Percentiles rank a stretch among this genome's conserved stretches.
Conservation (phyloP, 2,329 filamentous ascomycete species). For the Aspergillus sclerotialis region DNA sequence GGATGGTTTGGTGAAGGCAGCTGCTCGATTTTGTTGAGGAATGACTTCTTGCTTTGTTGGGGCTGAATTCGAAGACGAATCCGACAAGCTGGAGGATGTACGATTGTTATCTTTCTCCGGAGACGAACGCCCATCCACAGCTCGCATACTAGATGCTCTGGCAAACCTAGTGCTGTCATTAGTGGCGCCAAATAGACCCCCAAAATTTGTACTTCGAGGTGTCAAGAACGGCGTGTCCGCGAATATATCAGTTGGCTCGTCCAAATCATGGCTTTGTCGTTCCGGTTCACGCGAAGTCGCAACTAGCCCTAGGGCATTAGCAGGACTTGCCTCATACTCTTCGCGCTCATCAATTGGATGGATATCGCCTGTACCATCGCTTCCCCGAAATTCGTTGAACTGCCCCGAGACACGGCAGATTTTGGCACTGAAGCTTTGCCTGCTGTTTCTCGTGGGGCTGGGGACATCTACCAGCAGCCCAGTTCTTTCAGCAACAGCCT, state of each 20-base stretch:
- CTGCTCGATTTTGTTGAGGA: constrained; percentile 11
- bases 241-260: constrained; percentile 9
- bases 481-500: constrained; percentile 31
- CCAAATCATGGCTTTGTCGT: constrained; percentile 5
- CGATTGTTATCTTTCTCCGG: constrained; percentile 49
- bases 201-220: constrained; percentile 18
- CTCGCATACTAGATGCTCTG: constrained; percentile 1
- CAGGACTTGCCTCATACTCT: constrained; percentile 50
- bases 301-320: constrained; percentile 4
- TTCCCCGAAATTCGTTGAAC: constrained; percentile 45
- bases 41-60: constrained; percentile 22
- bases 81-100: constrained; percentile 51
- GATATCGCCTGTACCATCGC: constrained; percentile 48
- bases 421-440: constrained; percentile 32
- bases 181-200: constrained; percentile 4
- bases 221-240: constrained; percentile 15
- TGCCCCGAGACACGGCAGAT: constrained; percentile 33
- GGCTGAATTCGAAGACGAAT: constrained; percentile 41
- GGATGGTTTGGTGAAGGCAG: constrained; percentile 14
- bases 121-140: constrained; percentile 32
- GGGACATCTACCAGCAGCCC: constrained; percentile 35
- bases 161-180: constrained; percentile 1
- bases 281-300: neutral
- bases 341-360: constrained; percentile 59
- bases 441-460: constrained; percentile 32